phyloP scores from a whole-genome alignment of 345 rosid species.

The Hibiscus tridactylites region DNA sequence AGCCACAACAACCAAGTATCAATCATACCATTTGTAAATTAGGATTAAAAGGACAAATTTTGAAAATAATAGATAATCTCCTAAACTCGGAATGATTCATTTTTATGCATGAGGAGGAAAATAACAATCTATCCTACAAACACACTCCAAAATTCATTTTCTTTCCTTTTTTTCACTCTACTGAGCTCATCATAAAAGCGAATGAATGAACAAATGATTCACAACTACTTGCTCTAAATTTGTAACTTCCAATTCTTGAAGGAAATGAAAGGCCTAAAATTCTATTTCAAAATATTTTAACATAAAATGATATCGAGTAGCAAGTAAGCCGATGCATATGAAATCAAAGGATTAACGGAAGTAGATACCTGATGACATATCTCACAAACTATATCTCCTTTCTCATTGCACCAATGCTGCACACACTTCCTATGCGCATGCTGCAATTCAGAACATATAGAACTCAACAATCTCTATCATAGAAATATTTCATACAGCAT shows the following conservation, averaged over 20 bases:
- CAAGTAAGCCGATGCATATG: no score
- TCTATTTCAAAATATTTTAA: not conserved
- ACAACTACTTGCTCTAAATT: not conserved
- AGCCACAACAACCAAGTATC: not conserved
- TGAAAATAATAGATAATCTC: not conserved
- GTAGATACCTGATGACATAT: constrained; percentile 81
- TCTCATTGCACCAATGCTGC: constrained; percentile 96
- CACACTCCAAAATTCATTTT: not conserved
- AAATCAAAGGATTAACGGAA: not conserved
- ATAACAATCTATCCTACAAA: not conserved
- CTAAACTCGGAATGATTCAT: not conserved
- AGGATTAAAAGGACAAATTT: not conserved
- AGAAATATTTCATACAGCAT: not conserved
- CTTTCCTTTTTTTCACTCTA: not conserved
- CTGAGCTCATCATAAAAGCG: not conserved
- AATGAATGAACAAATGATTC: not conserved
- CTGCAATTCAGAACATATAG: constrained; percentile 26
- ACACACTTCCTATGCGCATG: constrained; percentile 90
- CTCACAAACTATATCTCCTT: constrained; percentile 82
- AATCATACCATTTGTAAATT: not conserved
- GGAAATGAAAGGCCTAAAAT: not conserved
- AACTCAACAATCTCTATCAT: not conserved
- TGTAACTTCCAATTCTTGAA: not conserved
- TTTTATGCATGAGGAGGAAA: not conserved
- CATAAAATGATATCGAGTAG: not conserved